Evolutionary conservation across 257 asterid genomes (phyloP).

Genomic region (Solanum acaule): DNA sequence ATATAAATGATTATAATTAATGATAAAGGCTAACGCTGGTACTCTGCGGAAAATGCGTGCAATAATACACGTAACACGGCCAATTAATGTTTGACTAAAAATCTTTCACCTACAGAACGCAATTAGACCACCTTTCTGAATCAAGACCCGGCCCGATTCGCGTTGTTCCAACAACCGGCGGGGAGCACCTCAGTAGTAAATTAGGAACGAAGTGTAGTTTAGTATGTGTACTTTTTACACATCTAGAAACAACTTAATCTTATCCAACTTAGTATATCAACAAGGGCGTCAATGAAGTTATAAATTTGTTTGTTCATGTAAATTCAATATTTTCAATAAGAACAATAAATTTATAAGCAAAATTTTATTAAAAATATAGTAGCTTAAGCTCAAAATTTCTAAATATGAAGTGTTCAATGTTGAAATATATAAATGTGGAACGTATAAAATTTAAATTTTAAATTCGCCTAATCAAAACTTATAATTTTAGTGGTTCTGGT

Average conservation of each 20-base stretch:
- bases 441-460: neutral
- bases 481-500: neutral
- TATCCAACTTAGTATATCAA: neutral
- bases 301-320: neutral
- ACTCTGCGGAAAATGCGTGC: too few species aligned
- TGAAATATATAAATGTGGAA: neutral
- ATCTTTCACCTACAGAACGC: too few species aligned
- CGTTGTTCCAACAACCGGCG: too few species aligned
- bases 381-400: neutral
- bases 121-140: too few species aligned
- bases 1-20: too few species aligned
- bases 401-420: neutral
- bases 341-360: neutral
- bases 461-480: neutral
- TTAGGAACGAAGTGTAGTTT: too few species aligned
- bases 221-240: neutral
- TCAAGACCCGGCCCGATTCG: too few species aligned
- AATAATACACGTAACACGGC: too few species aligned
- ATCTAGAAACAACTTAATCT: neutral
- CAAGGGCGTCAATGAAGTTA: neutral
- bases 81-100: too few species aligned
- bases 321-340: neutral
- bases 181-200: too few species aligned
- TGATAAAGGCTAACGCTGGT: too few species aligned
- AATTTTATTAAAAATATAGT: neutral